Conservation (phyloP, 2,329 filamentous ascomycete species). For the Mycosphaerella sp. region DNA sequence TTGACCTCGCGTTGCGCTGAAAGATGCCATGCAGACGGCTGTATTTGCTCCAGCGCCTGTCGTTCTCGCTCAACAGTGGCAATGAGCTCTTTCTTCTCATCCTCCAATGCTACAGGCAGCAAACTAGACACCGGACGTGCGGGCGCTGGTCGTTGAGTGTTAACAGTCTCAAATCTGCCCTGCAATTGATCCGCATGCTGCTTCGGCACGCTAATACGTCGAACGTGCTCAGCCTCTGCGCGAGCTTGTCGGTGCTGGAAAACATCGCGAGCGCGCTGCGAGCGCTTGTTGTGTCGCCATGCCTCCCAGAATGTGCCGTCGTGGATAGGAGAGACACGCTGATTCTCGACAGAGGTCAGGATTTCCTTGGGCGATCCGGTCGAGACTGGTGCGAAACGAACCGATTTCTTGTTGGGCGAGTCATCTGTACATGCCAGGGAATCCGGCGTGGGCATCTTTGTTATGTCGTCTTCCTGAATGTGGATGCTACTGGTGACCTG, state of each 20-base stretch:
- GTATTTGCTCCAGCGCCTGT: constrained; percentile 68
- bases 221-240: constrained; percentile 81
- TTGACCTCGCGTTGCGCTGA: constrained; percentile 57
- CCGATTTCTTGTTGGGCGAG: constrained; percentile 60
- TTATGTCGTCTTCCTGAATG: constrained; percentile 27
- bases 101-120: constrained; percentile 36
- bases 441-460: constrained; percentile 28
- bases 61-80: constrained; percentile 62
- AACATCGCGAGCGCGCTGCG: constrained; percentile 59
- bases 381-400: constrained; percentile 53
- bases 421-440: constrained; percentile 20
- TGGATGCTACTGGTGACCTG: constrained; percentile 28
- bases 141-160: constrained; percentile 39
- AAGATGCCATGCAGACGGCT: constrained; percentile 55
- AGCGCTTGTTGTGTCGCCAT: constrained; percentile 54
- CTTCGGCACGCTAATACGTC: constrained; percentile 66
- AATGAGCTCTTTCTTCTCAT: constrained; percentile 31
- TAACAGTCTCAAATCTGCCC: constrained; percentile 73
- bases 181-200: constrained; percentile 74
- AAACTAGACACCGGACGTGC: constrained; percentile 43
- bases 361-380: constrained; percentile 3
- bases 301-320: constrained; percentile 72
- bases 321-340: constrained; percentile 33
- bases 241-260: constrained; percentile 80
- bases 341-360: constrained; percentile 8